Base-by-base conservation (phyloP, 139 green algal genomes). In the Limnomonas spitsbergensis region DNA sequence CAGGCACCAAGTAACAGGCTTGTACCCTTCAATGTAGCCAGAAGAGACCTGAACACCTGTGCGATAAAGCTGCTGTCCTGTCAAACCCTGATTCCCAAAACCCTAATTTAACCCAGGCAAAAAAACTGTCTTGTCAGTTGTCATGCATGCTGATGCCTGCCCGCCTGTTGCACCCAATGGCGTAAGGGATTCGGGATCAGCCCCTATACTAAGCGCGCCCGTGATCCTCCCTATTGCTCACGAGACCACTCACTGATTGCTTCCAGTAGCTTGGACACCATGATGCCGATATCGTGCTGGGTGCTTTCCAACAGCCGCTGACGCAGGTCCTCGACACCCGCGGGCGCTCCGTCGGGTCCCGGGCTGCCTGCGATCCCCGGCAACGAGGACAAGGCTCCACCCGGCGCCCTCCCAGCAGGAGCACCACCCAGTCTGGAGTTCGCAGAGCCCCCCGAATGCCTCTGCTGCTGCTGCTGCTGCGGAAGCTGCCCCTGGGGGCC, bases 221-320 rank as follows among this genome's bases (percentile, higher is more conserved):
- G n/a, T n/a, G n/a, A n/a, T n/a, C n/a, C n/a, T n/a, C n/a, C n/a
- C 4, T 66, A 0, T 3, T 54, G 72, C 24, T 29, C n/a, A 2
- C 70, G 31, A 1, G 66, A 35, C 2, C 37, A 52, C 40, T 69
- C 31, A 3, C 56, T 56, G 35, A 66, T 77, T 4, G 81, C 81
- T 29, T 86, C 67, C 35, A 86, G 68, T 2, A 83, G 67, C 40
- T 73, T 76, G 26, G 53, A 36, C 1, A 77, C 81, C 38, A 86
- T 26, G 36, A 80, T 53, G 38, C 72, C 81, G 40, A 82, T 52
- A 38, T 82, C 81, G 42, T 56, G 1, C 34, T 72, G 24, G 32
- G 72, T 42, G 54, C 54, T 40, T 29, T 74, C 29, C 7, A 75
- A 26, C 1, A 81, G 31, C 76, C 40, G 32, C 29, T 38, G 37